phyloP scores from a whole-genome alignment of 495 filamentous ascomycete species.

The Penicillium mononematosum region DNA sequence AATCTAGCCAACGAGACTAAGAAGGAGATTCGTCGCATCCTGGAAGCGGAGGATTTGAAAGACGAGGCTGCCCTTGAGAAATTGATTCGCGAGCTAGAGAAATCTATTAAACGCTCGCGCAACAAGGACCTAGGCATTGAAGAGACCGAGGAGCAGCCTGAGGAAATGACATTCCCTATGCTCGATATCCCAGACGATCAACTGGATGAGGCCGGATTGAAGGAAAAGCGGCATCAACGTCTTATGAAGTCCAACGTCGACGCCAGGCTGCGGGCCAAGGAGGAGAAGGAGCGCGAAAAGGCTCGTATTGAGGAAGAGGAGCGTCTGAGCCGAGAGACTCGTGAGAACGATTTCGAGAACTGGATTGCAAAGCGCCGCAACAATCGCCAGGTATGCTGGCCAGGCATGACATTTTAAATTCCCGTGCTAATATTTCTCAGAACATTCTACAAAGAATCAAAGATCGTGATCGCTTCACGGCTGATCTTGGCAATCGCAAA shows the following conservation, averaged over 20 bases:
- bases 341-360: constrained; percentile 77
- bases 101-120: constrained; percentile 78
- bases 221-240: constrained; percentile 86
- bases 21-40: constrained; percentile 79
- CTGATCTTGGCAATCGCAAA: constrained; percentile 92
- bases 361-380: constrained; percentile 80
- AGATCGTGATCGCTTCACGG: constrained; percentile 86
- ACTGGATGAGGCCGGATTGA: constrained; percentile 84
- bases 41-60: constrained; percentile 88
- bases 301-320: constrained; percentile 78
- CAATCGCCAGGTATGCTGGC: constrained; percentile 58
- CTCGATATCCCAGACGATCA: constrained; percentile 89
- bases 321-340: constrained; percentile 75
- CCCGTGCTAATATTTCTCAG: constrained; percentile 26
- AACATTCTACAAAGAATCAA: constrained; percentile 78
- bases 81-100: constrained; percentile 81
- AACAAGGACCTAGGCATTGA: constrained; percentile 90
- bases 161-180: constrained; percentile 79
- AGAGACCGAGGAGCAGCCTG: constrained; percentile 70
- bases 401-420: neutral
- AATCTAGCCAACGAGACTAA: constrained; percentile 70
- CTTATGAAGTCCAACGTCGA: constrained; percentile 93
- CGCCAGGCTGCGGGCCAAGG: constrained; percentile 84
- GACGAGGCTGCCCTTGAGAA: constrained; percentile 81
- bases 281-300: constrained; percentile 90